A percentile compares a stretch with the other conserved stretches of the same genome.
These are phyloP conservation scores for Aspergillus novofumigatus DNA, from an alignment of 2,329 filamentous ascomycete genomes.

Conservation along the genomic window DNA sequence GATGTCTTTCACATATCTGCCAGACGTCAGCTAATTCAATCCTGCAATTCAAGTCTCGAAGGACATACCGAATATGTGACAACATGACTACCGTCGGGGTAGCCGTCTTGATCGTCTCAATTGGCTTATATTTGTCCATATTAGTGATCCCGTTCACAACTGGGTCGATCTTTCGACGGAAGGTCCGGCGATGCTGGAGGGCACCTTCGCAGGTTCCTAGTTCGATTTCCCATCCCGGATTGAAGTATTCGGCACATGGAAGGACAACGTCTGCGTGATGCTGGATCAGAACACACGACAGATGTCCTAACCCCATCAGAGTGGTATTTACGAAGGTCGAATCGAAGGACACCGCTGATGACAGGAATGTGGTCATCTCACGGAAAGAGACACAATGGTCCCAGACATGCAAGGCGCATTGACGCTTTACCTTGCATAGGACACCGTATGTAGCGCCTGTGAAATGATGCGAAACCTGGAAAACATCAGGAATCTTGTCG, in stretches of 20 bases:
- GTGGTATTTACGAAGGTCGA: constrained; percentile 48
- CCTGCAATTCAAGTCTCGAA: background rate
- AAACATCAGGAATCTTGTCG: constrained; percentile 54
- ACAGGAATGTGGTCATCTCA: constrained; percentile 50
- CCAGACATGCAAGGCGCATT: constrained; percentile 60
- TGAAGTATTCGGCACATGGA: constrained; percentile 58
- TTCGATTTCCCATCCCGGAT: constrained; percentile 61
- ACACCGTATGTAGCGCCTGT: constrained; percentile 59
- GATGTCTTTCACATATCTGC: constrained; percentile 51
- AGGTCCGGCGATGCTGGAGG: constrained; percentile 54
- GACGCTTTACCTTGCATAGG: constrained; percentile 58
- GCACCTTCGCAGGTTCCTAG: constrained; percentile 56
- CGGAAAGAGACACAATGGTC: constrained; percentile 61
- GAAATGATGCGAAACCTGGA: constrained; percentile 61
- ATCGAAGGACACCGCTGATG: constrained; percentile 47
- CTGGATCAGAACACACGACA: constrained; percentile 45
- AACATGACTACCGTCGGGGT: constrained; percentile 62
- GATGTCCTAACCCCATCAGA: constrained; percentile 45
- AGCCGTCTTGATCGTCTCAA: constrained; percentile 55
- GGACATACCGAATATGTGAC: constrained; percentile 48
- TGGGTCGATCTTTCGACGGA: constrained; percentile 59
- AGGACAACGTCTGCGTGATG: constrained; percentile 58
- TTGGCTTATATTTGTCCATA: constrained; percentile 59
- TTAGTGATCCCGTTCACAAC: constrained; percentile 63
- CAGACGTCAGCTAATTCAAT: background rate